phyloP scores from a whole-genome alignment of 1,139 yeast species.

The Kodamaea sp. region DNA sequence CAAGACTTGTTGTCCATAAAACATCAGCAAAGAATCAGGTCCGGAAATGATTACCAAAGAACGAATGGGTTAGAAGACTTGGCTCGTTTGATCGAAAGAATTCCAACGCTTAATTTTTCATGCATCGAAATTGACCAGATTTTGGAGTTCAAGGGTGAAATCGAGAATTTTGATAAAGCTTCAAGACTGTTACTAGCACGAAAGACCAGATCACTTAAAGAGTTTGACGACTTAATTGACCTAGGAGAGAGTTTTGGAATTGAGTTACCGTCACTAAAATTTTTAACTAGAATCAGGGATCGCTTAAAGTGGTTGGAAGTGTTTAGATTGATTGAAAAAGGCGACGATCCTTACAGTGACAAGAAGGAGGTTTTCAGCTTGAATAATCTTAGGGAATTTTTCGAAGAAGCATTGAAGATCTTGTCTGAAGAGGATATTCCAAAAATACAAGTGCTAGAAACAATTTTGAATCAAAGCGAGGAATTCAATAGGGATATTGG shows the following conservation, averaged over 20 bases:
- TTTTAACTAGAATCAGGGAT: slow-evolving; percentile 50
- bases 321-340: slow-evolving; percentile 35
- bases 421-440: slow-evolving; percentile 28
- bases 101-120: slow-evolving; percentile 51
- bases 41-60: slow-evolving; percentile 14
- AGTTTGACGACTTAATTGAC: slow-evolving; percentile 47
- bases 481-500: slow-evolving; percentile 29
- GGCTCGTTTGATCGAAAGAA: slow-evolving; percentile 41
- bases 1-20: slow-evolving; percentile 51
- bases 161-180: slow-evolving; percentile 54
- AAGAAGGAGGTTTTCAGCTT: slow-evolving; percentile 41
- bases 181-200: slow-evolving; percentile 40
- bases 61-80: slow-evolving; percentile 22
- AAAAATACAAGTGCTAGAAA: slow-evolving; percentile 19
- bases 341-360: slow-evolving; percentile 44
- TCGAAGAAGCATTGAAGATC: slow-evolving; percentile 42
- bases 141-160: slow-evolving; percentile 52
- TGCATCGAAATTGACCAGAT: slow-evolving; percentile 64
- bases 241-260: slow-evolving; percentile 64
- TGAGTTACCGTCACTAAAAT: slow-evolving; percentile 50
- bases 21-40: slow-evolving; percentile 52
- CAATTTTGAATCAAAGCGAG: slow-evolving; percentile 33
- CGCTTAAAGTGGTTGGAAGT: slow-evolving; percentile 51
- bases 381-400: slow-evolving; percentile 35
- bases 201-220: slow-evolving; percentile 29